phyloP scores from a whole-genome alignment of 2,329 filamentous ascomycete genomes.

The Fusarium abutilonis region DNA sequence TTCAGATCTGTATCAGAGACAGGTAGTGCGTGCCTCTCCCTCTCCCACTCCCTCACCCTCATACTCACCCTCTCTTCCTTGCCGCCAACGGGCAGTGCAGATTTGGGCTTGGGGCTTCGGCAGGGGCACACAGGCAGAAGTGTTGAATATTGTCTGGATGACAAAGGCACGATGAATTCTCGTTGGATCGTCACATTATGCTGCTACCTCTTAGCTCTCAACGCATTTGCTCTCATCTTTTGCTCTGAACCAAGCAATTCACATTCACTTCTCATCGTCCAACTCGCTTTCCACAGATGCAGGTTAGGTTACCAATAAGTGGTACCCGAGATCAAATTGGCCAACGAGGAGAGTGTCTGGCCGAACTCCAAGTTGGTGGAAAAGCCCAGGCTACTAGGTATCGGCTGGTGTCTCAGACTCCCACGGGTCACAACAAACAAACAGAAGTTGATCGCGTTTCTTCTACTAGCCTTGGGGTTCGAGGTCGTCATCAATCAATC shows the following conservation, averaged over 20 bases:
- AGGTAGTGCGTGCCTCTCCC: neutral
- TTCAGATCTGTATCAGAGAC: too few species aligned
- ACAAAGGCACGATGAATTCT: slow-evolving; percentile 20
- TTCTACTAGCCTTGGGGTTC: slow-evolving; percentile 2
- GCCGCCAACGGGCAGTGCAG: slow-evolving; percentile 33
- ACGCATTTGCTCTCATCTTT: slow-evolving; percentile 21
- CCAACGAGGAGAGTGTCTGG: slow-evolving; percentile 20
- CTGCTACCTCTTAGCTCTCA: slow-evolving; percentile 26
- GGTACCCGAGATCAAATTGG: slow-evolving; percentile 23
- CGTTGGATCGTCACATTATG: slow-evolving; percentile 30
- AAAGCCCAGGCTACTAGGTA: slow-evolving; percentile 14
- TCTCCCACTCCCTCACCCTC: slow-evolving; percentile 6
- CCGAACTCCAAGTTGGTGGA: slow-evolving; percentile 13
- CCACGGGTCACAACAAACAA: slow-evolving; percentile 43
- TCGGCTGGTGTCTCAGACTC: slow-evolving; percentile 37
- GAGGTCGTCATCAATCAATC: slow-evolving; percentile 24
- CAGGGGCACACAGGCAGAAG: slow-evolving; percentile 22
- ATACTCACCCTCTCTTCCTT: slow-evolving; percentile 31
- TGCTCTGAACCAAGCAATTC: slow-evolving; percentile 32
- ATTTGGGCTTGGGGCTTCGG: slow-evolving; percentile 22
- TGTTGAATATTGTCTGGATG: slow-evolving; percentile 20
- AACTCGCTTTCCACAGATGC: slow-evolving; percentile 31
- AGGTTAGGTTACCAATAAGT: slow-evolving; percentile 30
- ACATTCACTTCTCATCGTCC: slow-evolving; percentile 9
- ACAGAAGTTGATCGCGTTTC: slow-evolving; percentile 36